Evolutionary conservation across 306 rosid genomes (phyloP).

Genomic region (Lathyrus aphaca): DNA sequence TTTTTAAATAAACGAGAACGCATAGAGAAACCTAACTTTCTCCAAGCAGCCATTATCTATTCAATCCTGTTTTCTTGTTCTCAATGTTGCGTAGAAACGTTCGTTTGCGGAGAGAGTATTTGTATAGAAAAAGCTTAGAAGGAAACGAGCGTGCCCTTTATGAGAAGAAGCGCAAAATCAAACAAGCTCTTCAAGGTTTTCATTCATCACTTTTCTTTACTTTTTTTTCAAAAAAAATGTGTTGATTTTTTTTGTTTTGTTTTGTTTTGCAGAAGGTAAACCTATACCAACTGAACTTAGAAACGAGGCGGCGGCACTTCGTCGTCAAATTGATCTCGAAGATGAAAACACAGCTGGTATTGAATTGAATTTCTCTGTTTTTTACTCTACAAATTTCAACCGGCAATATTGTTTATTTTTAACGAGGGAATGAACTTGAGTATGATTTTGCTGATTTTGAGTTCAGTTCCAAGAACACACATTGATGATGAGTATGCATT

Average conservation of each 20-base stretch:
- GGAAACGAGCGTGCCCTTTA: conserved; percentile 69
- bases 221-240: neutral
- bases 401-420: too few relatives aligned
- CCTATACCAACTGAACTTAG: conserved; percentile 91
- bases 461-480: conserved; percentile 71
- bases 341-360: conserved; percentile 79
- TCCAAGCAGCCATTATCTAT: too few relatives aligned
- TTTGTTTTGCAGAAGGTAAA: conserved; percentile 66
- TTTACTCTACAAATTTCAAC: neutral
- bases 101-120: conserved; percentile 75
- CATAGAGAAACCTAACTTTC: too few relatives aligned
- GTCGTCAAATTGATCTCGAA: conserved; percentile 80
- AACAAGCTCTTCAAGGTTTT: conserved; percentile 76
- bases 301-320: conserved; percentile 85
- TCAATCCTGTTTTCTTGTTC: too few relatives aligned
- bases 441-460: neutral
- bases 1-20: too few relatives aligned
- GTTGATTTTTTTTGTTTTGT: neutral
- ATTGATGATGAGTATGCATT: conserved; percentile 91
- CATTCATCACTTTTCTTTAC: neutral
- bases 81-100: conserved; percentile 68
- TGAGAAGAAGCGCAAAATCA: conserved; percentile 86
- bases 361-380: neutral
- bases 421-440: neutral
- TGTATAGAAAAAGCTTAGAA: conserved; percentile 84